Base-by-base conservation (phyloP, 108 stramenopile species). In the Discostella stelligeroides region DNA sequence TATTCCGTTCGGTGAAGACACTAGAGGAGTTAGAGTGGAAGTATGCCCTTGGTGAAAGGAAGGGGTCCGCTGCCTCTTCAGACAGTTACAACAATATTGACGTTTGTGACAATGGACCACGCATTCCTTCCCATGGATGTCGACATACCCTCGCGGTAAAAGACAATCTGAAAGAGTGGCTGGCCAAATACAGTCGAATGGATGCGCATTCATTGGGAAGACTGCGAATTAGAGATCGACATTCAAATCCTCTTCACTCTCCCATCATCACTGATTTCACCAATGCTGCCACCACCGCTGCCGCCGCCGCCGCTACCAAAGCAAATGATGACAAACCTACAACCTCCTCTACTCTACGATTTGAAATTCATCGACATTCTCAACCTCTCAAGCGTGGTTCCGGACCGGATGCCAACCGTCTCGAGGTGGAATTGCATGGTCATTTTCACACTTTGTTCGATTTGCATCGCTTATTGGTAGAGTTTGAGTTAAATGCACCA, bases 361-460 rank as follows among this genome's bases (percentile, higher is more conserved):
- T 94, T 46, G 93, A 94, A 66, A 79, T 82, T 34, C 84, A 84
- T 68, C 60, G 82, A 43, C 75, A 88, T 34, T 68, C 72, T 7
- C 56, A 57, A 13, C 63, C 68, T 53, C 72, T 79, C 27, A 87
- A 82, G 54, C 79, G 82, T 43, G 66, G 73, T 15, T 70, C 80
- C 3, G 43, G 63, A 15, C 72, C 79, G 14, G 88, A 88, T 47
- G 61, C 63, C 11, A 71, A 87, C 63, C 85, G 88, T 6, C 73
- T 86, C 57, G 86, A 87, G 41, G 43, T 92, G 42, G 93, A 94
- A 66, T 82, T 94, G 66, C 73, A 80, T 30, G 79, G 82, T 10
- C 71, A 79, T 20, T 86, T 87, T 47, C 77, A 69, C 41, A 90
- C 93, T 7, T 72, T 94, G 11, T 53, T 83, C 62, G 93, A 94